phyloP scores from a whole-genome alignment of 2,329 filamentous ascomycete genomes.

The Fusarium caatingaense region DNA sequence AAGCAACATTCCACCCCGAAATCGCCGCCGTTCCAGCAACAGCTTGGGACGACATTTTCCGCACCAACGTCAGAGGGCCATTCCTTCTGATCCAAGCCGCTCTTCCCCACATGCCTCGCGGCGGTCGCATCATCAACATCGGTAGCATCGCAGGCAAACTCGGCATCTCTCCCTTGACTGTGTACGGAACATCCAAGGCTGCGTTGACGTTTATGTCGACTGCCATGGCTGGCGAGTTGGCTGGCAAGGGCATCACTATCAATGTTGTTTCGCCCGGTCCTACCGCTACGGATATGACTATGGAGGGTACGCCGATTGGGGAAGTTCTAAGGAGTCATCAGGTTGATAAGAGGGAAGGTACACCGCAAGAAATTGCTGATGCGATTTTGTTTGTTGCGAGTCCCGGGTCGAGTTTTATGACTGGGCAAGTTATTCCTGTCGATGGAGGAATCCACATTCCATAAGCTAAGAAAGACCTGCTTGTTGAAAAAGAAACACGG shows the following conservation, averaged over 20 bases:
- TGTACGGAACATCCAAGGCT: conserved; percentile 52
- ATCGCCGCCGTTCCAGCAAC: background rate
- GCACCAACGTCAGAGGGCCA: conserved; percentile 36
- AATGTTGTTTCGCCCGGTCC: conserved; percentile 12
- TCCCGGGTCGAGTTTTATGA: conserved; percentile 15
- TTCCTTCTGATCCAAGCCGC: conserved; percentile 51
- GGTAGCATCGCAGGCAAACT: conserved; percentile 49
- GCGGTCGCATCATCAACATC: conserved; percentile 51
- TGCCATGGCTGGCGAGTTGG: conserved; percentile 10
- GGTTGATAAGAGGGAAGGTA: conserved; percentile 8
- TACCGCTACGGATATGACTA: conserved; percentile 9
- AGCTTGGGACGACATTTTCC: conserved; percentile 11
- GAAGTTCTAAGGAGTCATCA: conserved; percentile 5
- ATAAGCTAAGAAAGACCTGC: fast-evolving
- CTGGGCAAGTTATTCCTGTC: conserved; percentile 15
- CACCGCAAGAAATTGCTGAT: conserved; percentile 3
- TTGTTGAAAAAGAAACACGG: no score
- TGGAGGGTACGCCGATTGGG: conserved; percentile 8
- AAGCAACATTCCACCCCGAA: conserved; percentile 29
- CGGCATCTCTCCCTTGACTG: conserved; percentile 45
- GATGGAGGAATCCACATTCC: conserved; percentile 18
- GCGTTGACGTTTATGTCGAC: conserved; percentile 30
- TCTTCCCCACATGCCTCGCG: conserved; percentile 45
- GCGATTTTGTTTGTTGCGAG: conserved; percentile 9
- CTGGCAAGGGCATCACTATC: conserved; percentile 12